Evolutionary conservation across 768 basidiomycete species (phyloP).

Genomic region (Leccinum subgranulosum): DNA sequence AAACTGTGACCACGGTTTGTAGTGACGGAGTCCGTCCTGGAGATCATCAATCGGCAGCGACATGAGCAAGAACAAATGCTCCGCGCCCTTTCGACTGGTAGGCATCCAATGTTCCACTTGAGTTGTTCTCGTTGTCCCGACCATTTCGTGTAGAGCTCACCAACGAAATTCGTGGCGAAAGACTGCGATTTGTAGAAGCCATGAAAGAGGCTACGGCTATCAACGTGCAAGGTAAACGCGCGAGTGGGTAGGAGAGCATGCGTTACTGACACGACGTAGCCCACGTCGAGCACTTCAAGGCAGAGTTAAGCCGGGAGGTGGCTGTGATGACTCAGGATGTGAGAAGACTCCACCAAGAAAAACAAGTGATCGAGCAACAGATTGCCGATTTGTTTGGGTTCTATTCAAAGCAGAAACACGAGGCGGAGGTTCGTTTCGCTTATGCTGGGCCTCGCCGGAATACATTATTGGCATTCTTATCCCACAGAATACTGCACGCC

Average conservation of each 20-base stretch:
- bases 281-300: slow-evolving; percentile 87
- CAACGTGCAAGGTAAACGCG: slow-evolving; percentile 67
- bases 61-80: slow-evolving; percentile 72
- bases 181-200: slow-evolving; percentile 86
- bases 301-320: slow-evolving; percentile 73
- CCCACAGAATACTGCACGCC: slow-evolving; percentile 24
- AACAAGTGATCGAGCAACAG: slow-evolving; percentile 62
- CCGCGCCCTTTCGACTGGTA: slow-evolving; percentile 62
- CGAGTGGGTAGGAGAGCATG: not conserved
- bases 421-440: slow-evolving; percentile 25
- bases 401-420: slow-evolving; percentile 63
- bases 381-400: slow-evolving; percentile 73
- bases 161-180: slow-evolving; percentile 81
- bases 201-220: slow-evolving; percentile 92
- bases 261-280: slow-evolving; percentile 38
- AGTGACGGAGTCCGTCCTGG: slow-evolving; percentile 59
- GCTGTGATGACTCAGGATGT: slow-evolving; percentile 73
- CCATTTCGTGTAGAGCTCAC: slow-evolving; percentile 55
- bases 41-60: slow-evolving; percentile 65
- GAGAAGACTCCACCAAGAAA: slow-evolving; percentile 60
- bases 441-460: not conserved
- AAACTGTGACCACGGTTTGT: slow-evolving; percentile 5
- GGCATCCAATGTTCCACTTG: slow-evolving; percentile 4
- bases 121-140: not conserved
- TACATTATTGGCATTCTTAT: not conserved